Conservation (phyloP, 2,329 filamentous ascomycete genomes). For the Aspergillus oerlinghausenensis region DNA sequence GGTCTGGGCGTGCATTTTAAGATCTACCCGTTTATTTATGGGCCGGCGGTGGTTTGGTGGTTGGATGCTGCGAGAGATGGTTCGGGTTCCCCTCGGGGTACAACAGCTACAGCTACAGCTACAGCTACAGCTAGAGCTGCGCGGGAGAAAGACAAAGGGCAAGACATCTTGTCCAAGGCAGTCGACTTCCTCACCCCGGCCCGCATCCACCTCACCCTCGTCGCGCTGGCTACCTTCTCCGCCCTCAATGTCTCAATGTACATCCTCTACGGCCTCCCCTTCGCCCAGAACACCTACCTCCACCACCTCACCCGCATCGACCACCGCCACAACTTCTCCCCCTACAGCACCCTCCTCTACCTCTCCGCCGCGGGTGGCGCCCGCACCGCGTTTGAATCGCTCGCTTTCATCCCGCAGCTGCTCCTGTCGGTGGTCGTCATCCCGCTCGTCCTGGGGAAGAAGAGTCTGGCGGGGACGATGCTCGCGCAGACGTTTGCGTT, state of each 20-base stretch:
- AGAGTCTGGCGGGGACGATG: slow-evolving; percentile 76
- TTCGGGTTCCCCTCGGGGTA: not conserved
- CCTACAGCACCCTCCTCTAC: slow-evolving; percentile 90
- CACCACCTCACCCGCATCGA: slow-evolving; percentile 92
- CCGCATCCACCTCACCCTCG: slow-evolving; percentile 40
- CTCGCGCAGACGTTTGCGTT: slow-evolving; percentile 95
- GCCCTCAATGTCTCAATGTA: slow-evolving; percentile 77
- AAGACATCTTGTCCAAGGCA: slow-evolving; percentile 12
- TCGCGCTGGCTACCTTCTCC: slow-evolving; percentile 69
- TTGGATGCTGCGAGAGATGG: slow-evolving; percentile 28
- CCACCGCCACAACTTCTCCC: slow-evolving; percentile 96
- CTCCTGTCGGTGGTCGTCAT: slow-evolving; percentile 73
- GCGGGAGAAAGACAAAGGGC: not conserved
- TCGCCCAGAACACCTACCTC: slow-evolving; percentile 84
- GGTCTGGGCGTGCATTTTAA: slow-evolving; percentile 93
- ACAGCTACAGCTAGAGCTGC: not conserved
- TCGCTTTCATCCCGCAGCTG: slow-evolving; percentile 87
- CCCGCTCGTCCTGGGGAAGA: slow-evolving; percentile 71
- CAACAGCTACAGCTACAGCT: no score
- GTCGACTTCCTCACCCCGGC: slow-evolving; percentile 36
- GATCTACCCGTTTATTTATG: slow-evolving; percentile 98
- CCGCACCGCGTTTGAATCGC: slow-evolving; percentile 57
- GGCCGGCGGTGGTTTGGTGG: slow-evolving; percentile 51
- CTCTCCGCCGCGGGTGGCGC: slow-evolving; percentile 64
- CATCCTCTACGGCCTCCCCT: slow-evolving; percentile 68